Evolutionary conservation across 2,329 filamentous ascomycete species (phyloP), one percentile per base, ranked within the genome.

Genomic region (Aspergillus hortae): DNA sequence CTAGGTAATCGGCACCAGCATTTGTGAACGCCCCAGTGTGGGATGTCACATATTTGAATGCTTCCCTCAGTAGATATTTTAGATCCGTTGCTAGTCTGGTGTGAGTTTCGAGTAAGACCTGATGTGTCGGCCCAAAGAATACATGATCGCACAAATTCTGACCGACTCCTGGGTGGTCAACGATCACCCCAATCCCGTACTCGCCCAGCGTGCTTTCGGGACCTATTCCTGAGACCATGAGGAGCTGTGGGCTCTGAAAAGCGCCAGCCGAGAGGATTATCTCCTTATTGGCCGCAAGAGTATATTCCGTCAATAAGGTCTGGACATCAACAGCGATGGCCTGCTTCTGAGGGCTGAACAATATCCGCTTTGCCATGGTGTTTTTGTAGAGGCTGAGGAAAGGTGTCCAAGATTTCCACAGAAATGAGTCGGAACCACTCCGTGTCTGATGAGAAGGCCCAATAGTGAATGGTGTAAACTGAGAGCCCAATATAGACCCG

Each of bases 181-280:
- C 59, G 11, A 72, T 48, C 1, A 64, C 52, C 5, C 61, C 49
- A 43, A 70, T 70, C 2, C 48, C 54, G 30, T 64, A 56, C 12
- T 63, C 52, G 15, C 55, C 33, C 4, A 70, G 59, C 4, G 51
- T 53, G 14, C 55, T 51, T 0, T 48, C 49, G 1, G 77, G 77
- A 0, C 79, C 79, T 51, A 76, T 64, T 1, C 80, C 79, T 40
- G 76, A 79, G 4, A 80, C 70, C 68, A 80, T 78, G 6, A 82
- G 69, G 6, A 82, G 64, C 54, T 83, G 78, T 0, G 81, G 80
- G 0, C 78, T 76, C 59, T 81, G 80, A 61, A 79, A 80, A 2
- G 74, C 69, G 6, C 82, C 82, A 1, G 75, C 78, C 0, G 79
- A 73, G 2, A 84, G 51, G 38, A 77, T 74, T 2, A 75, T 70